Conservation (phyloP, 1,284 basidiomycete genomes). For the Cutaneotrichosporon sp. region DNA sequence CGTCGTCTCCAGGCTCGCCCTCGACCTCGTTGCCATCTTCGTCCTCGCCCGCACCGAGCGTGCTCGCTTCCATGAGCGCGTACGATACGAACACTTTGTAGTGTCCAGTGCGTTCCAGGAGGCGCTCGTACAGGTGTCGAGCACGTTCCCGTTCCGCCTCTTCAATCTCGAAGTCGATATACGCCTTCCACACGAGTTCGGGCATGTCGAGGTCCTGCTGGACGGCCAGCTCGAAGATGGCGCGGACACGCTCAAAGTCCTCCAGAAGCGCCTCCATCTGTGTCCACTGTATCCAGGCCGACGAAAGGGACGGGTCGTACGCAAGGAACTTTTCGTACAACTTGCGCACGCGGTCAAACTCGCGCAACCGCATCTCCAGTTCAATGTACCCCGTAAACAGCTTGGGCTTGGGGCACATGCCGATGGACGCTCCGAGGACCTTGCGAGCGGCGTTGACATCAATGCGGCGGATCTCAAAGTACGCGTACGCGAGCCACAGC, state of each 20-base stretch:
- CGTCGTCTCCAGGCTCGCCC: slow-evolving; percentile 64
- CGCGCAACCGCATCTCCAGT: slow-evolving; percentile 65
- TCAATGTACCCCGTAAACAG: slow-evolving; percentile 93
- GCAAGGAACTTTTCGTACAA: slow-evolving; percentile 94
- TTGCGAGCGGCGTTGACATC: slow-evolving; percentile 82
- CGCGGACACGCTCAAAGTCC: slow-evolving; percentile 86
- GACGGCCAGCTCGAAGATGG: slow-evolving; percentile 93
- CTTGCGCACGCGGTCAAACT: slow-evolving; percentile 89
- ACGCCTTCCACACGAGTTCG: slow-evolving; percentile 90
- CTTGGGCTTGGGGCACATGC: slow-evolving; percentile 92
- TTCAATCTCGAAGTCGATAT: slow-evolving; percentile 82
- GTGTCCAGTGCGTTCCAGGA: slow-evolving; percentile 82
- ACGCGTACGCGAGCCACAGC: slow-evolving; percentile 83
- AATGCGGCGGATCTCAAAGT: slow-evolving; percentile 83
- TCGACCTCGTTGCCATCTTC: slow-evolving; percentile 66
- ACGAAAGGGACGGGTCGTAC: slow-evolving; percentile 74
- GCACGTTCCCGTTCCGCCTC: slow-evolving; percentile 85
- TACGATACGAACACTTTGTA: slow-evolving; percentile 65
- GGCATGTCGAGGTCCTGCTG: slow-evolving; percentile 96
- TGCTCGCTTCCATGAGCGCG: slow-evolving; percentile 49
- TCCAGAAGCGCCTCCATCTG: slow-evolving; percentile 89
- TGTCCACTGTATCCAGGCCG: slow-evolving; percentile 95
- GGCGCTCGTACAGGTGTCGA: slow-evolving; percentile 81
- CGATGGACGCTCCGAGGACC: slow-evolving; percentile 83
- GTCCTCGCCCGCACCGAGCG: slow-evolving; percentile 55